Percentiles rank a stretch among this genome's conserved stretches.
Evolutionary conservation across 1,284 basidiomycete species (phyloP).

Genomic region (Melampsora americana): DNA sequence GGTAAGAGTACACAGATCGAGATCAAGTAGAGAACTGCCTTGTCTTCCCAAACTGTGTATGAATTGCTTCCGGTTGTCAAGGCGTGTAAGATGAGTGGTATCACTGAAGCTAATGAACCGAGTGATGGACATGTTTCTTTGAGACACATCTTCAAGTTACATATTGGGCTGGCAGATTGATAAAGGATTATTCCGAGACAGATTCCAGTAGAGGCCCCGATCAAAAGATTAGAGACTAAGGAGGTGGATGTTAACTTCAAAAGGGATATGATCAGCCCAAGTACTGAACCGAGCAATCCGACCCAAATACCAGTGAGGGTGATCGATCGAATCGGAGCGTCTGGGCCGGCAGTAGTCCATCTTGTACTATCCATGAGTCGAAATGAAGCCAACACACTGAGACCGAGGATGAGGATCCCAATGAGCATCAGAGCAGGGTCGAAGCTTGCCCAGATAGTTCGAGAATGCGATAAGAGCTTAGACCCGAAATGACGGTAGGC

Average conservation of each 20-base stretch:
- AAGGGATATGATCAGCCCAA: slow-evolving; percentile 3
- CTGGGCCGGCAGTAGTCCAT: background rate
- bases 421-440: slow-evolving; percentile 71
- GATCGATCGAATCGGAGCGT: slow-evolving; percentile 12
- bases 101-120: background rate
- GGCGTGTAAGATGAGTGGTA: slow-evolving; percentile 28
- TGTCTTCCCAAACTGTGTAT: slow-evolving; percentile 93
- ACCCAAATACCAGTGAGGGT: background rate
- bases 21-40: slow-evolving; percentile 70
- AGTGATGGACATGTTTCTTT: slow-evolving; percentile 12
- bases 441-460: slow-evolving; percentile 91
- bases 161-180: background rate
- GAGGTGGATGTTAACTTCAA: slow-evolving; percentile 46
- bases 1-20: slow-evolving; percentile 62
- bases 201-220: slow-evolving; percentile 11
- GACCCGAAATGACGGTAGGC: slow-evolving; percentile 24
- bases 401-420: slow-evolving; percentile 58
- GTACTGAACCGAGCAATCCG: background rate
- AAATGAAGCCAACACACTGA: slow-evolving; percentile 49
- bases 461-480: slow-evolving; percentile 55
- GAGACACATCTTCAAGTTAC: slow-evolving; percentile 1
- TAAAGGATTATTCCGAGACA: slow-evolving; percentile 14
- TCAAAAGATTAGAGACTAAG: slow-evolving; percentile 1
- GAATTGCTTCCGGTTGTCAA: slow-evolving; percentile 63
- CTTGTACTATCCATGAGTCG: slow-evolving; percentile 11